Evolutionary conservation across 2,329 filamentous ascomycete genomes (phyloP).

Genomic region (Myriosclerotinia duriaeana): DNA sequence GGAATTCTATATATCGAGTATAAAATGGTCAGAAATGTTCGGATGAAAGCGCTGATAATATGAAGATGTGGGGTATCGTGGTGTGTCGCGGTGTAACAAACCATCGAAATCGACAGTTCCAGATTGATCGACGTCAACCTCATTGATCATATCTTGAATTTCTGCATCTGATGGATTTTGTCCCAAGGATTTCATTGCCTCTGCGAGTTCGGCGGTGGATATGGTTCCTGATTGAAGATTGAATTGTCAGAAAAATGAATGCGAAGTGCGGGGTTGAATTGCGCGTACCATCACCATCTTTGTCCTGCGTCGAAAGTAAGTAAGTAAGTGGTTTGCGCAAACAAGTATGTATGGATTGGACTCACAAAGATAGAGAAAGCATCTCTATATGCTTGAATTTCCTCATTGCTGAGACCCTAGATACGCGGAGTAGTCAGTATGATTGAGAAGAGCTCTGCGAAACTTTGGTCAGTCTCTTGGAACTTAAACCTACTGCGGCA

Average conservation of each 20-base stretch:
- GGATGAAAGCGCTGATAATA: neutral
- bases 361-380: conserved; percentile 24
- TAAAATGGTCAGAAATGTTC: conserved; percentile 14
- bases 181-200: conserved; percentile 23
- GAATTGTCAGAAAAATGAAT: neutral
- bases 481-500: neutral
- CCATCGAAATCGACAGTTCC: conserved; percentile 25
- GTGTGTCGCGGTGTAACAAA: conserved; percentile 13
- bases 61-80: conserved; percentile 15
- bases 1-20: conserved; percentile 53
- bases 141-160: conserved; percentile 25
- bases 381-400: conserved; percentile 24
- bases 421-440: neutral
- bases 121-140: conserved; percentile 25
- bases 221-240: conserved; percentile 18
- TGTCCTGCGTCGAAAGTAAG: conserved; percentile 13
- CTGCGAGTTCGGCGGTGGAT: conserved; percentile 19
- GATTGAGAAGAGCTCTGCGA: neutral
- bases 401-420: conserved; percentile 23
- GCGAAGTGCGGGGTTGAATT: conserved; percentile 20
- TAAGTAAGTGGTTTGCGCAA: neutral
- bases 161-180: conserved; percentile 24
- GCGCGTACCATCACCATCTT: conserved; percentile 25
- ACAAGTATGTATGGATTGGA: neutral
- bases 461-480: neutral